phyloP scores from a whole-genome alignment of 2,329 filamentous ascomycete genomes.

The Apiospora rasikravindrae region DNA sequence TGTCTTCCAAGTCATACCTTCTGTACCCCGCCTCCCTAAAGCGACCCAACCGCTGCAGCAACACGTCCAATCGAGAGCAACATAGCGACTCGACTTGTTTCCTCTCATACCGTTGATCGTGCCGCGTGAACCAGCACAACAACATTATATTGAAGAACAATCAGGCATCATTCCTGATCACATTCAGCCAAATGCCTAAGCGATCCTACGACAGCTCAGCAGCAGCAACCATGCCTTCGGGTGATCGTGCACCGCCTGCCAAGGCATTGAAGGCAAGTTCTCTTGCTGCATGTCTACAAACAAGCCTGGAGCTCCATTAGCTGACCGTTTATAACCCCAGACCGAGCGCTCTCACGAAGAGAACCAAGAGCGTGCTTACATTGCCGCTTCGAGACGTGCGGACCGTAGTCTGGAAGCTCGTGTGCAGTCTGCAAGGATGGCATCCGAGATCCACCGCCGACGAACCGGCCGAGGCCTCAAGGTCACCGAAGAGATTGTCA shows the following conservation, averaged over 20 bases:
- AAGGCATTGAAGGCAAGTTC: conserved; percentile 43
- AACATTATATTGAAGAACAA: not conserved
- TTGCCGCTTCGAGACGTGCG: conserved; percentile 85
- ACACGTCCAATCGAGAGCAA: not conserved
- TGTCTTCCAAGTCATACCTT: conserved; percentile 9
- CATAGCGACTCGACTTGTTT: not conserved
- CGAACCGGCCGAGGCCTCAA: conserved; percentile 82
- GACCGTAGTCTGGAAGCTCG: conserved; percentile 88
- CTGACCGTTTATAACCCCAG: conserved; percentile 42
- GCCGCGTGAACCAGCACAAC: not conserved
- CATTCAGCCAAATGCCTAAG: conserved; percentile 43
- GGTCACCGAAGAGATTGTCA: conserved; percentile 84
- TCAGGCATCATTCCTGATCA: conserved; percentile 15
- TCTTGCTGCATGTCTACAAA: not conserved
- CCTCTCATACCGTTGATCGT: not conserved
- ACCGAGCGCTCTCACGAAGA: conserved; percentile 80
- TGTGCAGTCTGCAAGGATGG: conserved; percentile 83
- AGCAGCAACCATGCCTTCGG: conserved; percentile 36
- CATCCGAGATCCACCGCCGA: conserved; percentile 89
- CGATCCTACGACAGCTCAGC: conserved; percentile 40
- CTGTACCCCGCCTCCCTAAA: conserved; percentile 1
- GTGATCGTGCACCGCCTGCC: conserved; percentile 37
- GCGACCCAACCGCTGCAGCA: not conserved
- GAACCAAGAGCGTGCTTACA: conserved; percentile 88
- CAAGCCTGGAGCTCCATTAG: not conserved